A percentile compares a stretch with the other conserved stretches of the same genome.
Conservation (phyloP, 148 eudicot species). For the Beta vulgaris region DNA sequence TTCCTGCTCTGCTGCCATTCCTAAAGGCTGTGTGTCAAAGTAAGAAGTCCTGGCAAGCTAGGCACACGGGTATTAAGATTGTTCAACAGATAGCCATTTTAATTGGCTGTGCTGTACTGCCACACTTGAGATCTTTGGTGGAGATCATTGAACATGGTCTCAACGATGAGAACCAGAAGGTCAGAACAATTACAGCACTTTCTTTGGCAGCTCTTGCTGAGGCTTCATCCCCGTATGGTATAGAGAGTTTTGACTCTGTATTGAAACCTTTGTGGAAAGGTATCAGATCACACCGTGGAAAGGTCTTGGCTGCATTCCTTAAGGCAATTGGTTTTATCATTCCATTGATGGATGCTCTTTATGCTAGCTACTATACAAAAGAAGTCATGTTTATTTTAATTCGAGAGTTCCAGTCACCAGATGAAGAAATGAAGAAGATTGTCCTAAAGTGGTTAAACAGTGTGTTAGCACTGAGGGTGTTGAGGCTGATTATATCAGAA, state of each 20-base stretch:
- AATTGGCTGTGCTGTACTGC: constrained; percentile 95
- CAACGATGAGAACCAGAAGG: constrained; percentile 96
- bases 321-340: constrained; percentile 97
- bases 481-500: constrained; percentile 84
- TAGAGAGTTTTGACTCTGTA: constrained; percentile 96
- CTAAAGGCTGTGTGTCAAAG: constrained; percentile 98
- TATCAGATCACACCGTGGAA: constrained; percentile 94
- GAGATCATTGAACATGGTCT: constrained; percentile 95
- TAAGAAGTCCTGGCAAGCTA: constrained; percentile 99
- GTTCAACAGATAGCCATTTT: constrained; percentile 97
- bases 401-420: constrained; percentile 97
- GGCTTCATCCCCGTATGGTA: constrained; percentile 98
- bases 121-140: constrained; percentile 89
- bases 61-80: constrained; percentile 98
- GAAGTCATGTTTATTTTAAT: constrained; percentile 91
- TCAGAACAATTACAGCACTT: constrained; percentile 90
- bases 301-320: constrained; percentile 93
- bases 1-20: constrained; percentile 89
- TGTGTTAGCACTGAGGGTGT: constrained; percentile 99
- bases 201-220: constrained; percentile 98
- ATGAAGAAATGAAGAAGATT: constrained; percentile 99
- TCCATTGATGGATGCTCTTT: constrained; percentile 94
- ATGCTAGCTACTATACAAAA: constrained; percentile 95
- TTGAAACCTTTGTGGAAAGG: constrained; percentile 98
- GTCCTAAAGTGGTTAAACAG: constrained; percentile 95